These are phyloP conservation scores for Phytophthora parvispora DNA, from an alignment of 352 stramenopile genomes.

Conservation along the genomic window DNA sequence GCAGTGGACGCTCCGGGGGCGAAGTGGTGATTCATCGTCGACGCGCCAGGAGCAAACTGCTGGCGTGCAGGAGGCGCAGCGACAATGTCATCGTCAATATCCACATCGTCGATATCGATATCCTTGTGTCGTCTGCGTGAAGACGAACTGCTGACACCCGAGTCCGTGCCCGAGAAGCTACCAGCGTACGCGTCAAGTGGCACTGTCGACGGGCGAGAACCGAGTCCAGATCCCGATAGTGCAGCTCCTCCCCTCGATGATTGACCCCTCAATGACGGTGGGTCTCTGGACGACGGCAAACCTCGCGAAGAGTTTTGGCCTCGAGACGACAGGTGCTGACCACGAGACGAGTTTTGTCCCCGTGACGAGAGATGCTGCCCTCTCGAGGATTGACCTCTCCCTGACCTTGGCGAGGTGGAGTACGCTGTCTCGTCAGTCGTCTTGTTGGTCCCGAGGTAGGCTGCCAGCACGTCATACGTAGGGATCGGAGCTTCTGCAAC, in stretches of 20 bases:
- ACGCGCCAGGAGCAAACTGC: constrained; percentile 22
- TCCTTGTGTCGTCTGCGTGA: constrained; percentile 46
- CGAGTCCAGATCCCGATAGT: constrained; percentile 22
- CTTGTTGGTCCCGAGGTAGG: constrained; percentile 47
- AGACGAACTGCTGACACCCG: constrained; percentile 22
- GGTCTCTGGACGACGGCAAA: constrained; percentile 29
- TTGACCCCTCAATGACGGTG: constrained; percentile 29
- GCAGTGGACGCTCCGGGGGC: constrained; percentile 16
- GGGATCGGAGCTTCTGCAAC: constrained; percentile 26
- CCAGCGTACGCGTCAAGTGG: constrained; percentile 34
- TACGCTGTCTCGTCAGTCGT: constrained; percentile 28
- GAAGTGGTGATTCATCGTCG: constrained; percentile 20
- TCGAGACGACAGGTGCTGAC: constrained; percentile 12
- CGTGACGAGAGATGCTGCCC: constrained; percentile 12
- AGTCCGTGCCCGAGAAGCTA: constrained; percentile 32
- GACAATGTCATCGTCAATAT: constrained; percentile 38
- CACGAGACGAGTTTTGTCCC: constrained; percentile 17
- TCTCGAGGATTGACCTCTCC: constrained; percentile 7
- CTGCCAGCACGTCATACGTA: constrained; percentile 51
- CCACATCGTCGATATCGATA: constrained; percentile 40
- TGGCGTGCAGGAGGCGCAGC: constrained; percentile 12
- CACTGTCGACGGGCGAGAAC: constrained; percentile 32
- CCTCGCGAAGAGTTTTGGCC: constrained; percentile 20
- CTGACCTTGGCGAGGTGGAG: constrained; percentile 31
- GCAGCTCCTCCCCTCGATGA: constrained; percentile 25